Conservation (phyloP, 345 rosid genomes). For the Erodium maritimum region DNA sequence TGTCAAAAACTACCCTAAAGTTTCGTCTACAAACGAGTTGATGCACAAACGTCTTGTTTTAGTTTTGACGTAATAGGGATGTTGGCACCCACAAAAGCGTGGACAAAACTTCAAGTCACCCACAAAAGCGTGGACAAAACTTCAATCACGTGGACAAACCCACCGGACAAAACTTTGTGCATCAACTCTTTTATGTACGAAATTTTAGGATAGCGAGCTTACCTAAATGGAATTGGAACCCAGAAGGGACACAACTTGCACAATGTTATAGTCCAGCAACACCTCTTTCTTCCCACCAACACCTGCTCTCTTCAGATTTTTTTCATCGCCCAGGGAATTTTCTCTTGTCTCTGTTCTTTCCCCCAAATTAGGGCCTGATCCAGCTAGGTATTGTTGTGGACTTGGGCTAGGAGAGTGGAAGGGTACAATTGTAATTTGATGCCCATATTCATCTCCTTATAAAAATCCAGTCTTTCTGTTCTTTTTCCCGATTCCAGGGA, state of each 20-base stretch:
- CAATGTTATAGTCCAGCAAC: conserved; percentile 50
- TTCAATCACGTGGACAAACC: too few species aligned
- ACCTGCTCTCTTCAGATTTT: conserved; percentile 66
- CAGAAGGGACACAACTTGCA: conserved; percentile 69
- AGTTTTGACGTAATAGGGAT: too few species aligned
- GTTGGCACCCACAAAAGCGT: too few species aligned
- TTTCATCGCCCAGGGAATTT: conserved; percentile 74
- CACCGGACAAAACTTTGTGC: too few species aligned
- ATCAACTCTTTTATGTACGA: background rate
- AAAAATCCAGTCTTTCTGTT: too few species aligned
- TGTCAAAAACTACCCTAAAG: too few species aligned
- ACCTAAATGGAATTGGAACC: conserved; percentile 94
- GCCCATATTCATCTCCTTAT: background rate
- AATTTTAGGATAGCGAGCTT: background rate
- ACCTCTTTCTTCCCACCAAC: conserved; percentile 26
- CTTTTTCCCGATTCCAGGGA: background rate
- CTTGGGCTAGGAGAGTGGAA: background rate
- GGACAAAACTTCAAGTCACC: too few species aligned
- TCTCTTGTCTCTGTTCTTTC: conserved; percentile 1
- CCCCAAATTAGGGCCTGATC: background rate
- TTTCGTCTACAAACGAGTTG: too few species aligned
- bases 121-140: too few species aligned
- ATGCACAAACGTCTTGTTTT: too few species aligned
- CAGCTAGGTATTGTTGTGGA: background rate
- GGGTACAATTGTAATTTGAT: background rate